phyloP scores from a whole-genome alignment of 805 yeast species.

The Myxozyma mucilagina region DNA sequence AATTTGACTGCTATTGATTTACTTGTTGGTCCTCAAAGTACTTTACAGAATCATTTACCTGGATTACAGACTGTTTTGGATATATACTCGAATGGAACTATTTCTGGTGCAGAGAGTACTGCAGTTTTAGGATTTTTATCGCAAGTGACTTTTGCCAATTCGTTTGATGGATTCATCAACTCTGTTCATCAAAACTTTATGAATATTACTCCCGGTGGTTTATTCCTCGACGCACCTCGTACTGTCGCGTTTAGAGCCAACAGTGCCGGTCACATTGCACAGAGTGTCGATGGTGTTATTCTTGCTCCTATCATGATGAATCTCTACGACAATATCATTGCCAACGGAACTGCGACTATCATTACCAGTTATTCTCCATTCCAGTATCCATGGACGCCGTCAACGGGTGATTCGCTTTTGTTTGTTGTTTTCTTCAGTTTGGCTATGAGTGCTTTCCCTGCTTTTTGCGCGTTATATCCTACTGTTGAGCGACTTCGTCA shows the following conservation, averaged over 20 bases:
- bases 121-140: neutral
- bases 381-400: slow-evolving; percentile 38
- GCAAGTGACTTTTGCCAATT: slow-evolving; percentile 18
- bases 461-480: slow-evolving; percentile 40
- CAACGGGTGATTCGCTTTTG: slow-evolving; percentile 40
- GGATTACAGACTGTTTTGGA: slow-evolving; percentile 5
- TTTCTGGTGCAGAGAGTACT: neutral
- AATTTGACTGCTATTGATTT: neutral
- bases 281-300: slow-evolving; percentile 28
- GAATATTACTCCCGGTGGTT: slow-evolving; percentile 39
- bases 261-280: slow-evolving; percentile 14
- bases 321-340: slow-evolving; percentile 35
- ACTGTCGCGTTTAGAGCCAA: slow-evolving; percentile 37
- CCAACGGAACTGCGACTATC: slow-evolving; percentile 36
- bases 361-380: slow-evolving; percentile 39
- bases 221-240: slow-evolving; percentile 32
- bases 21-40: slow-evolving; percentile 12
- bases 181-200: slow-evolving; percentile 32
- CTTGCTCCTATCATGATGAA: slow-evolving; percentile 36
- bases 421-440: slow-evolving; percentile 40
- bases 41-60: neutral
- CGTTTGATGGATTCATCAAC: slow-evolving; percentile 27
- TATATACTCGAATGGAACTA: neutral
- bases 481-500: slow-evolving; percentile 40
- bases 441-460: slow-evolving; percentile 41